These are phyloP conservation scores for Chlorella vulgaris DNA, from an alignment of 139 green algal species.

Conservation along the genomic window DNA sequence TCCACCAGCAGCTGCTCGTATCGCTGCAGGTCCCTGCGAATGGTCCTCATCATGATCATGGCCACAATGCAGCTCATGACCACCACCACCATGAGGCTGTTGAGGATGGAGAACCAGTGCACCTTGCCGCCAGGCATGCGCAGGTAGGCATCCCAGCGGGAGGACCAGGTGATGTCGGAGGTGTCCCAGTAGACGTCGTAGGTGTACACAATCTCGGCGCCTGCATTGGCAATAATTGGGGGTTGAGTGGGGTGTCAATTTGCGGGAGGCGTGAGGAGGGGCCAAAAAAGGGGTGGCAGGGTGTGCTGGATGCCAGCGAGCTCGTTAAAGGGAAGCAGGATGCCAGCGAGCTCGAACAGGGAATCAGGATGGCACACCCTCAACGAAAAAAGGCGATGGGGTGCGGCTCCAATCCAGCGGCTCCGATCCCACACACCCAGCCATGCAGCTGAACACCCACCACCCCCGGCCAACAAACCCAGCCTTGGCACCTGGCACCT, in stretches of 20 bases:
- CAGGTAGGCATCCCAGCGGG: conserved; percentile 96
- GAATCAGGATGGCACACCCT: too few species aligned
- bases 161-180: conserved; percentile 85
- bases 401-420: too few species aligned
- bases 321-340: too few species aligned
- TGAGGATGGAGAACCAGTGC: conserved; percentile 98
- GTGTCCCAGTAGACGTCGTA: conserved; percentile 94
- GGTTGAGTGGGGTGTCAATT: too few species aligned
- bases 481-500: too few species aligned
- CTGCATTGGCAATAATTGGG: too few species aligned
- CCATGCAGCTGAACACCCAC: too few species aligned
- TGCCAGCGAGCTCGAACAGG: too few species aligned
- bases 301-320: too few species aligned
- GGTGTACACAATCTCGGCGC: conserved; percentile 35
- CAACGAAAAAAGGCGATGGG: too few species aligned
- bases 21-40: conserved; percentile 89
- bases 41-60: conserved; percentile 90
- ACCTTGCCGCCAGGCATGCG: conserved; percentile 88
- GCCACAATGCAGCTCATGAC: conserved; percentile 92
- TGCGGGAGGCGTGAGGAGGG: background rate
- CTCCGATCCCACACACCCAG: too few species aligned
- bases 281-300: background rate
- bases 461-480: too few species aligned
- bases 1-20: conserved; percentile 95
- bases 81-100: conserved; percentile 93